Base-by-base conservation (phyloP, 2,329 filamentous ascomycete species). In the Escovopsis weberi region DNA sequence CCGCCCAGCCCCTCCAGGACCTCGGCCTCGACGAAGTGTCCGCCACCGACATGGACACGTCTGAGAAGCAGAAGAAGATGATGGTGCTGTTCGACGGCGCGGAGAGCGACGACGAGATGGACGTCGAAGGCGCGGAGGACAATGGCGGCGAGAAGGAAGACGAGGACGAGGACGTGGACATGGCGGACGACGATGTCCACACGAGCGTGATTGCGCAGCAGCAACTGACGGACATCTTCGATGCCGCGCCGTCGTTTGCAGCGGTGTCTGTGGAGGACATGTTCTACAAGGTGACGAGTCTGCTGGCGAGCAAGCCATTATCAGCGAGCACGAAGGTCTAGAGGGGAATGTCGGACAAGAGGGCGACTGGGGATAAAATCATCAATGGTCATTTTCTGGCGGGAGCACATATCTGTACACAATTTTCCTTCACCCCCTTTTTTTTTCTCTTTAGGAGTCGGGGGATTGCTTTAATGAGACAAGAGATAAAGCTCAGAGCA, bases 261-360 rank as follows among this genome's bases (percentile, higher is more conserved):
- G 71, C 82, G 53, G 78, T 80, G 19, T 75, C 81, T 10, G 74
- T 88, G 19, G 77, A 82, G 58, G 82, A 86, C 48, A 72, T 85
- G 64, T 87, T 88, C 55, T 78, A 81, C 58, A 75, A 78, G 58
- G 78, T 89, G 34, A 73, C 81, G 11, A 74, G 55, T 38, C 52
- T 64, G 9, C 77, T 82, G 56, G 71, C 74, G 1, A 65, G 72
- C 46, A 80, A 75, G 57, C 69, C 74, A 12, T 50, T 67, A 37
- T 53, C 55, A 6, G 28, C 52, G 9, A 44, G 53, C 19, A 23
- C 23, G 23, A 51, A 47, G 44, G 43, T 47, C 10, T 49, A 33
- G 32, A 40, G 18, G 15, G 33, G 33, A 36, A 42, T 23, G 6
- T 23, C 6, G 23, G 23, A 23, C 2, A 23, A 23, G 23, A 23